phyloP scores from a whole-genome alignment of 768 basidiomycete genomes.

The Leccinum incarnatum region DNA sequence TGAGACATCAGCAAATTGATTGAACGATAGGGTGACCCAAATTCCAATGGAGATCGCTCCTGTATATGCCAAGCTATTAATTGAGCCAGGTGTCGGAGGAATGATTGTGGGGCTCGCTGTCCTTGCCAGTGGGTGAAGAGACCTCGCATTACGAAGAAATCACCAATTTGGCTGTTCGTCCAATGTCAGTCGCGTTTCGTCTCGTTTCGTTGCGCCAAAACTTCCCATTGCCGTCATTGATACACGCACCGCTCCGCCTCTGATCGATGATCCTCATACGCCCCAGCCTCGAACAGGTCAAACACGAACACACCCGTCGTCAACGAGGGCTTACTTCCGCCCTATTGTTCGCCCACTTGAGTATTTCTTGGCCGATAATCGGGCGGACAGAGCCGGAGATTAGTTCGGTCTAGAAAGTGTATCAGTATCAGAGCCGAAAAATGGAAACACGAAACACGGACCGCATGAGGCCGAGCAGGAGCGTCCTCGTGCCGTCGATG shows the following conservation, averaged over 20 bases:
- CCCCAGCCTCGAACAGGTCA: constrained; percentile 76
- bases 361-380: constrained; percentile 88
- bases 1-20: no score
- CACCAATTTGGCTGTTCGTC: constrained; percentile 77
- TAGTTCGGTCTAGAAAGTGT: constrained; percentile 49
- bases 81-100: no score
- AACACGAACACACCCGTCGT: constrained; percentile 92
- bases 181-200: background rate
- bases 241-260: constrained; percentile 81
- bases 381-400: constrained; percentile 72
- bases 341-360: constrained; percentile 92
- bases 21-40: no score
- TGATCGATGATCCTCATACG: constrained; percentile 82
- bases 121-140: no score
- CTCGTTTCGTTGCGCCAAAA: background rate
- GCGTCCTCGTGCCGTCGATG: constrained; percentile 84
- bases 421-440: background rate
- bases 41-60: no score
- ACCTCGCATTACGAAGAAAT: constrained; percentile 52
- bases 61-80: no score
- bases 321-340: constrained; percentile 55
- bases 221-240: background rate
- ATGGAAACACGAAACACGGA: constrained; percentile 31
- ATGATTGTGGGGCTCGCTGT: no score
- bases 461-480: constrained; percentile 96